Evolutionary conservation across 345 rosid species (phyloP).

Genomic region (Atalantia buxifolia): DNA sequence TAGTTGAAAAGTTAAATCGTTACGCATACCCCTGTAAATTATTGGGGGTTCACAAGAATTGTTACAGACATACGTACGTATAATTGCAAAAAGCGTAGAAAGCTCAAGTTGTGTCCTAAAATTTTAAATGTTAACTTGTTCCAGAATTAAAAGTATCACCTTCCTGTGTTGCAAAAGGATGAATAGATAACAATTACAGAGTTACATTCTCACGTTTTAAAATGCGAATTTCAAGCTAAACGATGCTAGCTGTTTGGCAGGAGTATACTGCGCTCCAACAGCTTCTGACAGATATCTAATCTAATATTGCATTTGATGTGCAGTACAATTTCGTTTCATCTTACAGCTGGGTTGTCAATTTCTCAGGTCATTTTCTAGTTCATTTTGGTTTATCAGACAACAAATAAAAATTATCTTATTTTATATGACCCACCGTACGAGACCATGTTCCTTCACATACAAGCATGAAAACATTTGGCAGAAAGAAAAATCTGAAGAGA

Average conservation of each 20-base stretch:
- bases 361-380: conserved; percentile 1
- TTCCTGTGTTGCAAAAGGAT: neutral
- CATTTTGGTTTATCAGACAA: conserved; percentile 2
- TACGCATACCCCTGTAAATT: neutral
- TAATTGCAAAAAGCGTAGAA: neutral
- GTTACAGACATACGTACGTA: neutral
- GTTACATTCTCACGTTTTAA: too few species aligned
- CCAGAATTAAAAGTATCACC: neutral
- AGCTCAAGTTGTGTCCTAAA: neutral
- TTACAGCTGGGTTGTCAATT: conserved; percentile 7
- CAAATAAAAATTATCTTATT: neutral
- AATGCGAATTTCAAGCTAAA: too few species aligned
- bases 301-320: neutral
- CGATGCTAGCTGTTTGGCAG: too few species aligned
- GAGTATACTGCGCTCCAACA: neutral
- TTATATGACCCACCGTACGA: neutral
- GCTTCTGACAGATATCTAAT: neutral
- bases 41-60: conserved; percentile 1
- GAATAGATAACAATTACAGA: too few species aligned
- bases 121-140: neutral
- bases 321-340: neutral
- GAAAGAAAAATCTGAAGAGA: neutral
- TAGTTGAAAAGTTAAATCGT: too few species aligned
- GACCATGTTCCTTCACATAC: neutral
- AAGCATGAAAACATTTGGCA: neutral